Conservation (phyloP, 2,329 filamentous ascomycete species). For the Penicillium sclerotiorum region DNA sequence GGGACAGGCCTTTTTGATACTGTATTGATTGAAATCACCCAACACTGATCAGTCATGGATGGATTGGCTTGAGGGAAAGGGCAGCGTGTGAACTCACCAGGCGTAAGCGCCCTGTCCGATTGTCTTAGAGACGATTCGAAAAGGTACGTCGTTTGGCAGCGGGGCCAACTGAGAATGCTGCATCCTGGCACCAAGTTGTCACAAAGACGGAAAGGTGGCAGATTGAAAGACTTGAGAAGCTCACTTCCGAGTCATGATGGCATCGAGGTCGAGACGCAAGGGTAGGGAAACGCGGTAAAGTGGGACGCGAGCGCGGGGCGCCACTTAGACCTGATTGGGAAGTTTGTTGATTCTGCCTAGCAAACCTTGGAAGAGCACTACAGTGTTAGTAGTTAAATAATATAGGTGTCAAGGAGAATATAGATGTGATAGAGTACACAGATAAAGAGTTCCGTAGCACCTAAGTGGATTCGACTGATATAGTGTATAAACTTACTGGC, state of each 20-base stretch:
- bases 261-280: slow-evolving; percentile 2
- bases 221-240: slow-evolving; percentile 10
- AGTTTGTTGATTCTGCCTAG: slow-evolving; percentile 16
- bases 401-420: not conserved
- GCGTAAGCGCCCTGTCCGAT: slow-evolving; percentile 97
- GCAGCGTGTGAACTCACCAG: slow-evolving; percentile 62
- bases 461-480: too few species aligned
- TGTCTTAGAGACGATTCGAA: slow-evolving; percentile 92
- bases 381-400: not conserved
- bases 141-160: slow-evolving; percentile 80
- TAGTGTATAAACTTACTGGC: too few species aligned
- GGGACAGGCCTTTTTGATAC: slow-evolving; percentile 91
- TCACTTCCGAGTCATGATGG: not conserved
- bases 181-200: slow-evolving; percentile 44
- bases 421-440: not conserved
- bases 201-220: not conserved
- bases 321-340: slow-evolving; percentile 14
- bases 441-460: too few species aligned
- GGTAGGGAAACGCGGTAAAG: slow-evolving; percentile 7
- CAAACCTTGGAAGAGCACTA: not conserved
- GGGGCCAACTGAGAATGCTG: slow-evolving; percentile 86
- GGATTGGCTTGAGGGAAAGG: not conserved
- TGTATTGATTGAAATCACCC: slow-evolving; percentile 42
- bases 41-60: too few species aligned
- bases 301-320: slow-evolving; percentile 10